Conservation (phyloP, 169 alveolate species). For the Plasmodium blacklocki region DNA sequence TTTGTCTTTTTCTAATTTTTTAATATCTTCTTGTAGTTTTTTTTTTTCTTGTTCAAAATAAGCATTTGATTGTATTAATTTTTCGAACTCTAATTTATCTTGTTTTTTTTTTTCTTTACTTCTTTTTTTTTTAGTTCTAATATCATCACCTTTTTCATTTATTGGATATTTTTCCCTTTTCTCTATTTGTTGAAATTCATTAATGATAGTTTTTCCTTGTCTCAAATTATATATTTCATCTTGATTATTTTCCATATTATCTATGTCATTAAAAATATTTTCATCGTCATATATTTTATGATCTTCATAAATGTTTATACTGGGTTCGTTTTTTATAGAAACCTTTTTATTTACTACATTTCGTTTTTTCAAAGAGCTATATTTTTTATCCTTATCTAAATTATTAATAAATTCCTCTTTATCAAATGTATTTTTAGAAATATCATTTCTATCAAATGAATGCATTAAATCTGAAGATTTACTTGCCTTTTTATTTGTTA, state of each 20-base stretch:
- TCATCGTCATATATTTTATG: neutral
- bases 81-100: slow-evolving; percentile 29
- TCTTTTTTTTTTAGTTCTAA: slow-evolving; percentile 14
- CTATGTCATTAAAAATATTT: neutral
- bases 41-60: slow-evolving; percentile 64
- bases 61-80: slow-evolving; percentile 26
- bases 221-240: neutral
- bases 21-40: slow-evolving; percentile 64
- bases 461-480: slow-evolving; percentile 21
- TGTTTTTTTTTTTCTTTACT: slow-evolving; percentile 7
- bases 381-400: neutral
- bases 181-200: neutral
- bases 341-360: slow-evolving; percentile 7
- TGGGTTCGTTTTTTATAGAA: slow-evolving; percentile 6
- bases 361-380: neutral
- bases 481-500: slow-evolving; percentile 15
- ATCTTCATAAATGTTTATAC: neutral
- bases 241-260: neutral
- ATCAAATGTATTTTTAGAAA: neutral
- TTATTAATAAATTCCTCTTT: neutral
- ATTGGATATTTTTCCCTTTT: slow-evolving; percentile 1
- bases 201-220: neutral
- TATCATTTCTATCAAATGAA: slow-evolving; percentile 10
- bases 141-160: neutral
- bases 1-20: slow-evolving; percentile 44